Evolutionary conservation across 2,329 filamentous ascomycete genomes (phyloP).

Genomic region (Sporothrix pallida): DNA sequence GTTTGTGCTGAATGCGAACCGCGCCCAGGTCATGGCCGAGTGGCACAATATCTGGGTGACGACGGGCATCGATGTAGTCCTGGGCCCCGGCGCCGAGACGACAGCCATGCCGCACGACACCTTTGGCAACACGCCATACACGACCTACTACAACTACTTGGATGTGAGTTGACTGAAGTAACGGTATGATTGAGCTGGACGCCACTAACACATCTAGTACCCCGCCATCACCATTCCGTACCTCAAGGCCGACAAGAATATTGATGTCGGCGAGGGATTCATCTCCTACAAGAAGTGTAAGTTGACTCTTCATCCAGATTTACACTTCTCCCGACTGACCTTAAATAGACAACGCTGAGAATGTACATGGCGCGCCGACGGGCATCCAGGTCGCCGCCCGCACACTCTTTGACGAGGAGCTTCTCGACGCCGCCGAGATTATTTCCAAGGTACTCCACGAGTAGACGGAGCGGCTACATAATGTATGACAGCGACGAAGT

Average conservation of each 20-base stretch:
- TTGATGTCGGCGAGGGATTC: slow-evolving; percentile 16
- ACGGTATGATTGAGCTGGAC: not conserved
- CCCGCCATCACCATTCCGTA: slow-evolving; percentile 13
- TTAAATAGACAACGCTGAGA: not conserved
- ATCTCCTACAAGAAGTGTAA: slow-evolving; percentile 24
- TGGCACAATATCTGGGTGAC: slow-evolving; percentile 8
- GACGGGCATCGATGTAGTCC: slow-evolving; percentile 10
- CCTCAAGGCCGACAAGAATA: slow-evolving; percentile 25
- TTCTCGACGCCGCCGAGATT: slow-evolving; percentile 10
- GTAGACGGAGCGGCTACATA: not conserved
- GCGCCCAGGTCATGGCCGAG: not conserved
- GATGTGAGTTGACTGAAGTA: not conserved
- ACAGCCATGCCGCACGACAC: slow-evolving; percentile 28
- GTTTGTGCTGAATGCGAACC: not conserved
- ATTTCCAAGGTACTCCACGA: not conserved
- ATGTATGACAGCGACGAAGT: not conserved
- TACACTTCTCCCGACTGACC: not conserved
- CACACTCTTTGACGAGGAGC: slow-evolving; percentile 1
- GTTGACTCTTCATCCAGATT: not conserved
- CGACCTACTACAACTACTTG: slow-evolving; percentile 8
- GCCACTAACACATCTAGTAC: not conserved
- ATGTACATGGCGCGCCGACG: not conserved
- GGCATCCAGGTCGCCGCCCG: slow-evolving; percentile 9
- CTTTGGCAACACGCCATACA: slow-evolving; percentile 21
- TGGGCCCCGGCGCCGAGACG: slow-evolving; percentile 17